phyloP scores from a whole-genome alignment of 1,284 basidiomycete species.

The Ganoderma sinense region DNA sequence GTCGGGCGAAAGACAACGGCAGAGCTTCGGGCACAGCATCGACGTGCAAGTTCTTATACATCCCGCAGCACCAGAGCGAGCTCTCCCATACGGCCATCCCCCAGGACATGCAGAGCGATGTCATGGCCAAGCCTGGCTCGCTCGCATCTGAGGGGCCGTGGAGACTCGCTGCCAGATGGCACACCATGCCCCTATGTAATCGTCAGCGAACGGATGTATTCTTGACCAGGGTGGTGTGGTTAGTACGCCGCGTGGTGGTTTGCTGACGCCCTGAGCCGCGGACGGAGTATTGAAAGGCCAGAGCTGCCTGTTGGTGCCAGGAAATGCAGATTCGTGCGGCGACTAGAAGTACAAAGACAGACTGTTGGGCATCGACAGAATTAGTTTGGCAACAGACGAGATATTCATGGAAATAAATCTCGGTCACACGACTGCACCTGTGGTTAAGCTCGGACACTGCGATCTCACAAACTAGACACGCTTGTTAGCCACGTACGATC shows the following conservation, averaged over 20 bases:
- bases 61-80: not conserved
- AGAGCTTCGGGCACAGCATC: not conserved
- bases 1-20: not conserved
- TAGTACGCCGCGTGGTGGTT: not conserved
- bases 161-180: not conserved
- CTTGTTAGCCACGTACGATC: not conserved
- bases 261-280: not conserved
- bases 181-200: not conserved
- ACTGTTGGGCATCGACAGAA: not conserved
- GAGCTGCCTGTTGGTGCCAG: too few species aligned
- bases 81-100: not conserved
- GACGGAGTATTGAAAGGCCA: too few species aligned
- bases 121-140: not conserved
- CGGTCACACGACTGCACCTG: not conserved
- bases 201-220: not conserved
- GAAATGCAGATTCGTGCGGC: too few species aligned
- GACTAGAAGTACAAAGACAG: not conserved
- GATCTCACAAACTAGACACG: not conserved
- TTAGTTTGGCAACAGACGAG: not conserved
- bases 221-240: not conserved
- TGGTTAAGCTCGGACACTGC: not conserved
- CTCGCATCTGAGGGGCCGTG: not conserved
- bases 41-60: not conserved
- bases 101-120: not conserved
- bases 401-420: not conserved